Evolutionary conservation across 1,139 yeast species (phyloP).

Genomic region (Magnusiomyces suaveolens): DNA sequence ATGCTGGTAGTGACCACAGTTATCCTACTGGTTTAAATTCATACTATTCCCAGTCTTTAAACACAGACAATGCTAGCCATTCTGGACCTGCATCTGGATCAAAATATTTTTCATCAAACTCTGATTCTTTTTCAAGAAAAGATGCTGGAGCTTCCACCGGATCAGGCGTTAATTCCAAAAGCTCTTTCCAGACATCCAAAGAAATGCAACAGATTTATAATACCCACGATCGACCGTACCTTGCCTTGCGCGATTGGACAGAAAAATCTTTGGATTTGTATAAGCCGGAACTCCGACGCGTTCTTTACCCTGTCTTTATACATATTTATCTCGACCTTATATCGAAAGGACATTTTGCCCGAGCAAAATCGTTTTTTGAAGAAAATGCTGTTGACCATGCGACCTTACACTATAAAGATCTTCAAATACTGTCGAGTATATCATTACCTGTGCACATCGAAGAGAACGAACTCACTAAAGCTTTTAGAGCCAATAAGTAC

Average conservation of each 20-base stretch:
- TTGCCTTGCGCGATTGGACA: slow-evolving; percentile 77
- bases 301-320: slow-evolving; percentile 82
- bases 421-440: slow-evolving; percentile 60
- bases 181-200: neutral
- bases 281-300: slow-evolving; percentile 74
- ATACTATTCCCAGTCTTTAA: neutral
- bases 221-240: slow-evolving; percentile 48
- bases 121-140: neutral
- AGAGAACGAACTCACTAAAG: slow-evolving; percentile 73
- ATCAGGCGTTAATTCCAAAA: neutral
- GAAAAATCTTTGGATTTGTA: slow-evolving; percentile 86
- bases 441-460: slow-evolving; percentile 70
- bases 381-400: slow-evolving; percentile 65
- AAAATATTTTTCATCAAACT: neutral
- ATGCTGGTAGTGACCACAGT: neutral
- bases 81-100: slow-evolving; percentile 5
- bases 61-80: neutral
- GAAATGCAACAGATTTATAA: slow-evolving; percentile 3
- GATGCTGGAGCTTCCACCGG: neutral
- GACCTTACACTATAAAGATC: slow-evolving; percentile 69
- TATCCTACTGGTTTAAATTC: slow-evolving; percentile 3
- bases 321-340: slow-evolving; percentile 79
- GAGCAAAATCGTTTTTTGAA: slow-evolving; percentile 68
- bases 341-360: slow-evolving; percentile 46
- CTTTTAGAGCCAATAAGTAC: slow-evolving; percentile 66